A percentile compares a stretch with the other conserved stretches of the same genome.
Evolutionary conservation across 2,329 filamentous ascomycete species (phyloP).

Genomic region (Neopestalotiopsis clavispora): DNA sequence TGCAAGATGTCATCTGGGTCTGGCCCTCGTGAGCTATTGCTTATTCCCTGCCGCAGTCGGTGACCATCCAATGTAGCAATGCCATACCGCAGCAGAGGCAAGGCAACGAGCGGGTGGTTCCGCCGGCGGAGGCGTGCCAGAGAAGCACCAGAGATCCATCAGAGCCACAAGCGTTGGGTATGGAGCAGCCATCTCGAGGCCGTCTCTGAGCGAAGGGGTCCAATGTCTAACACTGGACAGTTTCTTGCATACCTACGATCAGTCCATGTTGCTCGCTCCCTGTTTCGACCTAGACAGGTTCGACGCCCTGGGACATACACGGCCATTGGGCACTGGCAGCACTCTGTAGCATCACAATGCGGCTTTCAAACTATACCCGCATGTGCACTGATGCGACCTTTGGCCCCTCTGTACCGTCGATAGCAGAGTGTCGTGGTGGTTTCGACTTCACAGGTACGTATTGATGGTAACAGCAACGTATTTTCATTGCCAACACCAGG

Average conservation of each 20-base stretch:
- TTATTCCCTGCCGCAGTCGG: background rate
- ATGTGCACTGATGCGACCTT: background rate
- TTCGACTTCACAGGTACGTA: slow-evolving; percentile 17
- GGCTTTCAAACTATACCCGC: background rate
- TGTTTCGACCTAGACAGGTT: background rate
- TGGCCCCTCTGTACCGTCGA: background rate
- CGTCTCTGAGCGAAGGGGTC: background rate
- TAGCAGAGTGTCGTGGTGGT: slow-evolving; percentile 2
- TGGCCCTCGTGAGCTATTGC: background rate
- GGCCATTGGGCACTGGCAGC: background rate
- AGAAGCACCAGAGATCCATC: background rate
- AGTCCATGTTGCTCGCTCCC: background rate
- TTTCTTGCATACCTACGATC: background rate
- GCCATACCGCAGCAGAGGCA: background rate
- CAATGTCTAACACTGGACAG: background rate
- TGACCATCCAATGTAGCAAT: background rate
- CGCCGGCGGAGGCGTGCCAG: background rate
- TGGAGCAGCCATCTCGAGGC: background rate
- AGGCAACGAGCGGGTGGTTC: background rate
- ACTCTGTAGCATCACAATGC: background rate
- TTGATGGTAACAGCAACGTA: background rate
- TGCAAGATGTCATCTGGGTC: background rate
- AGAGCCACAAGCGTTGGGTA: background rate
- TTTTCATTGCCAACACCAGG: no score
- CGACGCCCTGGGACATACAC: background rate